phyloP scores from a whole-genome alignment of 257 asterid genomes.

The Jacaranda copaia region DNA sequence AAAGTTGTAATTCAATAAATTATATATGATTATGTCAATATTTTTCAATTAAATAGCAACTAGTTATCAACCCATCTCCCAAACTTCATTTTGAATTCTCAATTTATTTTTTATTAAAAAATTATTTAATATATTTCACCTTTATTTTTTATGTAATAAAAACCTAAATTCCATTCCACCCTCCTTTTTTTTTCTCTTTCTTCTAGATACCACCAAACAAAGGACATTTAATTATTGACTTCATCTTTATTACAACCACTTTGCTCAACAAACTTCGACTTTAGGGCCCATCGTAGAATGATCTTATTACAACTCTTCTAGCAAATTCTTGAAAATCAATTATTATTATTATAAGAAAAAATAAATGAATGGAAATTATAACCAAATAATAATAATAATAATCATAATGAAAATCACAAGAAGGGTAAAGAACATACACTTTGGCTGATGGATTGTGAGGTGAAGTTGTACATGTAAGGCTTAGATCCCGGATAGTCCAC shows the following conservation, averaged over 20 bases:
- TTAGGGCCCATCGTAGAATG: constrained; percentile 4
- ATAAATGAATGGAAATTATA: not conserved
- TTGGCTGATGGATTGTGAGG: constrained; percentile 81
- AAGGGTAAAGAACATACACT: constrained; percentile 59
- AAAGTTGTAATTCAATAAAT: too few species aligned
- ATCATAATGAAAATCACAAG: not conserved
- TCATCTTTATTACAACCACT: not conserved
- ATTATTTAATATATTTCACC: too few species aligned
- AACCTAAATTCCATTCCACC: not conserved
- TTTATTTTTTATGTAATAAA: too few species aligned
- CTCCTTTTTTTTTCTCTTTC: not conserved
- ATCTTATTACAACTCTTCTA: not conserved
- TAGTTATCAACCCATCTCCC: too few species aligned
- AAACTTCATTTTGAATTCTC: too few species aligned
- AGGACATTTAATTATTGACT: constrained; percentile 34
- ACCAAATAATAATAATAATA: not conserved
- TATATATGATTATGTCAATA: too few species aligned
- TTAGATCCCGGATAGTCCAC: constrained; percentile 62
- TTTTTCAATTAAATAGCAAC: too few species aligned
- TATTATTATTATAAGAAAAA: not conserved
- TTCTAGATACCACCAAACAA: not conserved
- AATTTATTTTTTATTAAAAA: too few species aligned
- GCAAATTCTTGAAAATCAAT: not conserved
- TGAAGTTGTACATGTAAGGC: constrained; percentile 79
- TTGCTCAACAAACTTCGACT: constrained; percentile 21